Percentiles rank a stretch among this genome's conserved stretches.
phyloP scores from a whole-genome alignment of 2,329 filamentous ascomycete species.

The Cladorrhinum sp. region DNA sequence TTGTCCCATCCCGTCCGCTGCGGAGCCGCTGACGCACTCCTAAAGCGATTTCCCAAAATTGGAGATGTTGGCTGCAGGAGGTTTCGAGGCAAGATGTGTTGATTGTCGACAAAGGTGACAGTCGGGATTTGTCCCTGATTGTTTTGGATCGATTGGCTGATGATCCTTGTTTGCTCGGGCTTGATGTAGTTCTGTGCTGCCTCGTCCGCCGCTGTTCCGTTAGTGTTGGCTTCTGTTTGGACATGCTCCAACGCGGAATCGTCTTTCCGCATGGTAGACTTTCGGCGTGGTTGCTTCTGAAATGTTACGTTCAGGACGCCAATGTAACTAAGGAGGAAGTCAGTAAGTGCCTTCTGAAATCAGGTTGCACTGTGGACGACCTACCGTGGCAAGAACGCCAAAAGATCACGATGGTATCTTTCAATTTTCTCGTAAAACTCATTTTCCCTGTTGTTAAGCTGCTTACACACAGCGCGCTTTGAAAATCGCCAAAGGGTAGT shows the following conservation, averaged over 20 bases:
- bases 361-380: slow-evolving; percentile 22
- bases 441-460: slow-evolving; percentile 96
- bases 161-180: slow-evolving; percentile 40
- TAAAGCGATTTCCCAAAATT: slow-evolving; percentile 32
- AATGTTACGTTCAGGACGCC: slow-evolving; percentile 96
- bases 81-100: slow-evolving; percentile 85
- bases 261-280: slow-evolving; percentile 52
- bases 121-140: slow-evolving; percentile 69
- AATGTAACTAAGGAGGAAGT: slow-evolving; percentile 67
- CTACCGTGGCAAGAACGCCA: slow-evolving; percentile 86
- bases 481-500: slow-evolving; percentile 97
- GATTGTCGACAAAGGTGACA: slow-evolving; percentile 90
- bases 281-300: slow-evolving; percentile 73
- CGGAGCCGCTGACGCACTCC: slow-evolving; percentile 37
- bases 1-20: slow-evolving; percentile 18
- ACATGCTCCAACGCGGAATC: slow-evolving; percentile 40
- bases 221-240: slow-evolving; percentile 30
- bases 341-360: slow-evolving; percentile 20
- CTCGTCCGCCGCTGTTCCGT: slow-evolving; percentile 22
- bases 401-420: slow-evolving; percentile 79
- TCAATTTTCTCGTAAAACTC: slow-evolving; percentile 98
- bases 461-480: slow-evolving; percentile 91
- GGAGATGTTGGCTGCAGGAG: slow-evolving; percentile 56
- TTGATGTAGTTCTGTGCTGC: slow-evolving; percentile 19
- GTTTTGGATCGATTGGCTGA: slow-evolving; percentile 74